phyloP scores from a whole-genome alignment of 2,329 filamentous ascomycete species.

The Stagonosporopsis rhizophila region DNA sequence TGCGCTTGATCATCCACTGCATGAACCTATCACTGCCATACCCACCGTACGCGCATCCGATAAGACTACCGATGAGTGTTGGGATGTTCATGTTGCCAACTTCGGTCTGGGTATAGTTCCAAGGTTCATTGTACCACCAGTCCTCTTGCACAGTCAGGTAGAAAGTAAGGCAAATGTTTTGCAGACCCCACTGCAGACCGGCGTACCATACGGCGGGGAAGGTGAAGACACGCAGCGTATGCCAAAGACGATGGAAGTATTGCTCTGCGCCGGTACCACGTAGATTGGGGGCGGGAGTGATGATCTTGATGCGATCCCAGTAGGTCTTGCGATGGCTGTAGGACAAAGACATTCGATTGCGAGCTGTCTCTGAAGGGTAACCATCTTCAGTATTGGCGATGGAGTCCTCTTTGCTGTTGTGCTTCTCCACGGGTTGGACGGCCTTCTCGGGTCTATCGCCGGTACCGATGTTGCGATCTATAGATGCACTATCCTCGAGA shows the following conservation, averaged over 20 bases:
- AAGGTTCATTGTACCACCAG: constrained; percentile 61
- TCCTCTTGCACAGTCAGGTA: constrained; percentile 66
- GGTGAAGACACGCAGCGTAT: constrained; percentile 64
- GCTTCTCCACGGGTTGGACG: constrained; percentile 17
- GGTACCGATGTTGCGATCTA: constrained; percentile 2
- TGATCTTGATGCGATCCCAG: constrained; percentile 62
- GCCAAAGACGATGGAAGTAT: constrained; percentile 61
- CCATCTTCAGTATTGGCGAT: constrained; percentile 8
- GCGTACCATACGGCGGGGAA: constrained; percentile 66
- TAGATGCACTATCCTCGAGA: not conserved
- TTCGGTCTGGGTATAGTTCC: constrained; percentile 62
- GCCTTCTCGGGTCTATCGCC: constrained; percentile 2
- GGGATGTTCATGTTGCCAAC: constrained; percentile 67
- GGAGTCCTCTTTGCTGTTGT: constrained; percentile 9
- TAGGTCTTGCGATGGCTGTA: constrained; percentile 55
- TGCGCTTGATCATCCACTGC: constrained; percentile 61
- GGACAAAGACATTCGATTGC: constrained; percentile 25
- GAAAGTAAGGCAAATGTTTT: constrained; percentile 67
- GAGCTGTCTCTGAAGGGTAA: constrained; percentile 7
- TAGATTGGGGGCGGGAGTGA: constrained; percentile 64
- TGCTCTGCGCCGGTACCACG: constrained; percentile 62
- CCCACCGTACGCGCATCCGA: constrained; percentile 65
- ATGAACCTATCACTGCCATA: constrained; percentile 65
- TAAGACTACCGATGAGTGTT: constrained; percentile 61
- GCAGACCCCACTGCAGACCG: constrained; percentile 65